Conservation (phyloP, 768 basidiomycete species). For the Phanerodontia chrysosporium region DNA sequence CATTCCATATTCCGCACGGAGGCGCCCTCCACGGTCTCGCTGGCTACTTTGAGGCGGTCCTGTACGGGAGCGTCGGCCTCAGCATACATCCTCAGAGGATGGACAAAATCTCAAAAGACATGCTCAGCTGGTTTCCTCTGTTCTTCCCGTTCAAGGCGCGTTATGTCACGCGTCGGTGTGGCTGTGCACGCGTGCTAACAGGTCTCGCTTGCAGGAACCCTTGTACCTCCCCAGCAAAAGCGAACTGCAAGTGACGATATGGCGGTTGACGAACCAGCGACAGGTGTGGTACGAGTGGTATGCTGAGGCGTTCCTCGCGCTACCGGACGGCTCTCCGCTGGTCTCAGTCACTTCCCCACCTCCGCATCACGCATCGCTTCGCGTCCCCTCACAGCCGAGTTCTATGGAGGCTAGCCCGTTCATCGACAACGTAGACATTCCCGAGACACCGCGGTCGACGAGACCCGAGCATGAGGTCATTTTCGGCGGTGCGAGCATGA, state of each 20-base stretch:
- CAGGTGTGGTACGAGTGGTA: constrained; percentile 99
- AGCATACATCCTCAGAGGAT: constrained; percentile 92
- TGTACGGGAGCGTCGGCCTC: constrained; percentile 86
- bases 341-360: constrained; percentile 26
- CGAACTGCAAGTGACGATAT: constrained; percentile 89
- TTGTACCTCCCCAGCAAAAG: constrained; percentile 90
- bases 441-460: constrained; percentile 11
- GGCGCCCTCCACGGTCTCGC: constrained; percentile 92
- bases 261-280: constrained; percentile 85
- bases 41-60: constrained; percentile 93
- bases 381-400: constrained; percentile 12
- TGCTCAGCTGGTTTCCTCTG: constrained; percentile 99
- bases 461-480: neutral
- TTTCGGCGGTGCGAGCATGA: constrained; percentile 24
- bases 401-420: constrained; percentile 50
- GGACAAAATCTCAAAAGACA: constrained; percentile 84
- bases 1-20: constrained; percentile 92
- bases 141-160: constrained; percentile 89
- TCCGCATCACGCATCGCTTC: neutral
- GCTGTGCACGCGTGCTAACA: neutral
- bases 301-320: constrained; percentile 85
- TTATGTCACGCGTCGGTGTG: neutral
- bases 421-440: constrained; percentile 58
- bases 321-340: constrained; percentile 35
- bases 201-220: constrained; percentile 59